These are phyloP conservation scores for Coniosporium tulheliwenetii DNA, from an alignment of 2,329 filamentous ascomycete species.

Conservation along the genomic window DNA sequence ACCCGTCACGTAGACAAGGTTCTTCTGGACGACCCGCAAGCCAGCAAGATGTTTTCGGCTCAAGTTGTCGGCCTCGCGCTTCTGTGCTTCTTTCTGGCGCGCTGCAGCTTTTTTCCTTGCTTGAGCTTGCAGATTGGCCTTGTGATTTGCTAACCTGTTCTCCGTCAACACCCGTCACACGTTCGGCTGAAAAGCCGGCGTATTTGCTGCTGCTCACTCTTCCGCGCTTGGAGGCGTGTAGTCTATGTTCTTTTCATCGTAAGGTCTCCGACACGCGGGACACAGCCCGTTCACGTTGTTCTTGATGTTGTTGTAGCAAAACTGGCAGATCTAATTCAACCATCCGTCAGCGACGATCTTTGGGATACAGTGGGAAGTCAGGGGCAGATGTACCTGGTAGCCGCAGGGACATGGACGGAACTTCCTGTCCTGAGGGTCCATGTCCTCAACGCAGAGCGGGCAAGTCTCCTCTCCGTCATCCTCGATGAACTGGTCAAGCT, in stretches of 20 bases:
- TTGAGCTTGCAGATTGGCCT: constrained; percentile 60
- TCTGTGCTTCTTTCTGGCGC: constrained; percentile 88
- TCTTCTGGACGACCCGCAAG: constrained; percentile 93
- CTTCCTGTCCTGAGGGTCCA: constrained; percentile 93
- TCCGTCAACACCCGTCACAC: constrained; percentile 9
- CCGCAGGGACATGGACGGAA: constrained; percentile 95
- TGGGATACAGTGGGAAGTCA: background rate
- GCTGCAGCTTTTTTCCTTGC: constrained; percentile 84
- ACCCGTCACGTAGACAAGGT: constrained; percentile 94
- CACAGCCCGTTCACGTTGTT: constrained; percentile 95
- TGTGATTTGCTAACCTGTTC: constrained; percentile 54
- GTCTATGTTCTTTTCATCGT: constrained; percentile 93
- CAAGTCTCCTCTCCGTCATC: constrained; percentile 44
- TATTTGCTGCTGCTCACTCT: constrained; percentile 49
- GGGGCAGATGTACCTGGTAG: constrained; percentile 59
- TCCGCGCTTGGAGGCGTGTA: constrained; percentile 91
- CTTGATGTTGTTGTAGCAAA: constrained; percentile 99
- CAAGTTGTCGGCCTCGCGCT: constrained; percentile 87
- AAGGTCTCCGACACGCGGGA: constrained; percentile 88
- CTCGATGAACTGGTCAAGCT: constrained; percentile 38
- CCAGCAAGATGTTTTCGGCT: constrained; percentile 93
- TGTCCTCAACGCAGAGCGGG: constrained; percentile 96
- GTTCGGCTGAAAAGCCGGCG: constrained; percentile 2
- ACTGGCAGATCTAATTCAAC: constrained; percentile 72
- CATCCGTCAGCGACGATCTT: constrained; percentile 1